Conservation (phyloP, 1,284 basidiomycete species). For the Rhodotorula sp. region DNA sequence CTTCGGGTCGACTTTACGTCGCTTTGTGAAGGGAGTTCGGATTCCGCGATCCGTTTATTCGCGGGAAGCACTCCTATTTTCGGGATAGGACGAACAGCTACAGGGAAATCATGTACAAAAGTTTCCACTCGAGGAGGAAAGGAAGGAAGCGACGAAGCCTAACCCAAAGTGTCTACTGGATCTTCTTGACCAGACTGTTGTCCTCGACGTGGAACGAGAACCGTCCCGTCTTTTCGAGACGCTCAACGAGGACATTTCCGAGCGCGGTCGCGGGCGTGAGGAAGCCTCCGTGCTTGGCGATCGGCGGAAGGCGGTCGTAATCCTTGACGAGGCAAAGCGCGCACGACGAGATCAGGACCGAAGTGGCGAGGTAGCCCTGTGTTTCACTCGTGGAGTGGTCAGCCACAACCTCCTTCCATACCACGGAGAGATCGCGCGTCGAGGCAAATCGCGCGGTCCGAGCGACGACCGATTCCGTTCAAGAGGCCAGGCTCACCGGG, state of each 20-base stretch:
- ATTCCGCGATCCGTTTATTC: no score
- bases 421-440: no score
- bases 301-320: constrained; percentile 41
- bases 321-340: constrained; percentile 43
- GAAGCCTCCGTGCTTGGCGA: constrained; percentile 44
- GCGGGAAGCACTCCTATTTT: no score
- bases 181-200: neutral
- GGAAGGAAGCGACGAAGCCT: neutral
- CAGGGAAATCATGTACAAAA: neutral
- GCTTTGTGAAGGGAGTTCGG: no score
- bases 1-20: no score
- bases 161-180: no score
- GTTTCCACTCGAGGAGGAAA: neutral
- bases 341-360: constrained; percentile 41
- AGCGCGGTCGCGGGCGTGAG: constrained; percentile 44
- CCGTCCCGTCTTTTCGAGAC: constrained; percentile 33
- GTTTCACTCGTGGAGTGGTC: neutral
- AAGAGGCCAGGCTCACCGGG: constrained; percentile 33
- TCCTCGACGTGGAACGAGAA: constrained; percentile 14
- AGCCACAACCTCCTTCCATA: neutral
- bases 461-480: no score
- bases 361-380: constrained; percentile 42
- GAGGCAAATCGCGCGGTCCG: neutral
- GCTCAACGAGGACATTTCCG: constrained; percentile 39
- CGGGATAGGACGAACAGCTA: no score